These are phyloP conservation scores for Fusarium xyrophilum DNA, from an alignment of 2,329 filamentous ascomycete genomes.

Conservation along the genomic window DNA sequence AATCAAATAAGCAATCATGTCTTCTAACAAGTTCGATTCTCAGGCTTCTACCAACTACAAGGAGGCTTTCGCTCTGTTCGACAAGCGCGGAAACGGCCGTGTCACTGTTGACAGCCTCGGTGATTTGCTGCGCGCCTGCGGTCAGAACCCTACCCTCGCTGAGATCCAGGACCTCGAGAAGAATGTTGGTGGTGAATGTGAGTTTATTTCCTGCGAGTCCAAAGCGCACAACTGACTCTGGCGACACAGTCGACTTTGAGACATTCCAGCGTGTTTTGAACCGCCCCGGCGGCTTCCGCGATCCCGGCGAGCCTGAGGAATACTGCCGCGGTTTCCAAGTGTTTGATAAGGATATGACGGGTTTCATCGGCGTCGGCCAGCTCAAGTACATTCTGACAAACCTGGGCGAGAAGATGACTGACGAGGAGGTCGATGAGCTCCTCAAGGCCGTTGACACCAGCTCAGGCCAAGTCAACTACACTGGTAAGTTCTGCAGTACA, in stretches of 20 bases:
- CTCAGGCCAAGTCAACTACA: constrained; percentile 97
- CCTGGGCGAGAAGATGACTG: constrained; percentile 98
- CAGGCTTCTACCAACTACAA: constrained; percentile 97
- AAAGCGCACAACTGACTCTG: not conserved
- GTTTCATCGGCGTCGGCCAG: constrained; percentile 96
- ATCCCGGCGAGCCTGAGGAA: constrained; percentile 95
- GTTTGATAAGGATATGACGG: constrained; percentile 98
- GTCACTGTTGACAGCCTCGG: constrained; percentile 86
- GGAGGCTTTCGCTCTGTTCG: constrained; percentile 99
- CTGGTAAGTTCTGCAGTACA: constrained; percentile 61
- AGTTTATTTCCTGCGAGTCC: constrained; percentile 50
- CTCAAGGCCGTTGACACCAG: constrained; percentile 97
- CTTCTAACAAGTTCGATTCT: constrained; percentile 60
- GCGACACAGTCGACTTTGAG: constrained; percentile 86
- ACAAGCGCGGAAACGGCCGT: constrained; percentile 97
- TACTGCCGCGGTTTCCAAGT: constrained; percentile 99
- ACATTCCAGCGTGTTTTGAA: constrained; percentile 97
- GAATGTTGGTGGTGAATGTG: constrained; percentile 88
- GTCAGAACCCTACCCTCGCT: constrained; percentile 93
- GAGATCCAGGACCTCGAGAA: constrained; percentile 95
- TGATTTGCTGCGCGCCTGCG: constrained; percentile 93
- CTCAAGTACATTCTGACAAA: constrained; percentile 98
- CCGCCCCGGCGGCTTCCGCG: constrained; percentile 96
- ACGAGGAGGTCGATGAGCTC: constrained; percentile 98
- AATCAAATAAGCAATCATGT: constrained; percentile 47